Percentiles rank a stretch among this genome's conserved stretches.
These are phyloP conservation scores for Petasospora rhodanensis DNA, from an alignment of 1,139 yeast species.

Conservation along the genomic window DNA sequence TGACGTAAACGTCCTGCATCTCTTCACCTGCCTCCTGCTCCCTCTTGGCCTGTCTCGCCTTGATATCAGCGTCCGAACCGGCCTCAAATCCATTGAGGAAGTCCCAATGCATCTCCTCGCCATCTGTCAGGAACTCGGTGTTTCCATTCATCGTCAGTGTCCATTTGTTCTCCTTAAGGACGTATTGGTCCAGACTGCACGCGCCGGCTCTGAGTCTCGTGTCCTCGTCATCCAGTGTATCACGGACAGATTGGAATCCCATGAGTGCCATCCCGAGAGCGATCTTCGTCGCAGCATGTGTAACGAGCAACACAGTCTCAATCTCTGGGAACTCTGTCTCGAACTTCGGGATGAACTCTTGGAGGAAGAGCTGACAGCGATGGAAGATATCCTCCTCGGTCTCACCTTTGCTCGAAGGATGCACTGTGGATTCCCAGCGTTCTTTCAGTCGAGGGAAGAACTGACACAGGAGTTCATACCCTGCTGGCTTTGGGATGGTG, in stretches of 20 bases:
- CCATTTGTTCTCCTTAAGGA: slow-evolving; percentile 45
- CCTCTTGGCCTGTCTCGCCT: slow-evolving; percentile 34
- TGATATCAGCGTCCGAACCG: slow-evolving; percentile 72
- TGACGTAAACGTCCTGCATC: slow-evolving; percentile 37
- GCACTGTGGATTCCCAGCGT: slow-evolving; percentile 45
- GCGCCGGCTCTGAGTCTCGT: slow-evolving; percentile 48
- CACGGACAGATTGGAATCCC: slow-evolving; percentile 43
- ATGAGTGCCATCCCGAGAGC: slow-evolving; percentile 69
- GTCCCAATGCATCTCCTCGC: slow-evolving; percentile 94
- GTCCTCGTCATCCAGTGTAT: slow-evolving; percentile 45
- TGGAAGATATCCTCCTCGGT: slow-evolving; percentile 55
- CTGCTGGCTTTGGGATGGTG: slow-evolving; percentile 56
- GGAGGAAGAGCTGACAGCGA: slow-evolving; percentile 50
- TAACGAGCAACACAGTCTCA: slow-evolving; percentile 54
- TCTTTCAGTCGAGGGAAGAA: slow-evolving; percentile 45
- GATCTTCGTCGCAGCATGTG: slow-evolving; percentile 84
- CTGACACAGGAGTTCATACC: slow-evolving; percentile 39
- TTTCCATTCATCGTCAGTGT: slow-evolving; percentile 58
- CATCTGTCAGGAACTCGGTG: slow-evolving; percentile 57
- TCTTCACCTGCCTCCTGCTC: slow-evolving; percentile 8
- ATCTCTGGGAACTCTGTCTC: slow-evolving; percentile 51
- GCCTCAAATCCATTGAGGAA: slow-evolving; percentile 63
- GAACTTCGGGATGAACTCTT: slow-evolving; percentile 44
- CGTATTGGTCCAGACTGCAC: slow-evolving; percentile 55
- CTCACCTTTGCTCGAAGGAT: slow-evolving; percentile 65